Percentiles rank a stretch among this genome's conserved stretches.
These are phyloP conservation scores for Verticillium zaregamsianum DNA, from an alignment of 2,329 filamentous ascomycete genomes.

Conservation along the genomic window DNA sequence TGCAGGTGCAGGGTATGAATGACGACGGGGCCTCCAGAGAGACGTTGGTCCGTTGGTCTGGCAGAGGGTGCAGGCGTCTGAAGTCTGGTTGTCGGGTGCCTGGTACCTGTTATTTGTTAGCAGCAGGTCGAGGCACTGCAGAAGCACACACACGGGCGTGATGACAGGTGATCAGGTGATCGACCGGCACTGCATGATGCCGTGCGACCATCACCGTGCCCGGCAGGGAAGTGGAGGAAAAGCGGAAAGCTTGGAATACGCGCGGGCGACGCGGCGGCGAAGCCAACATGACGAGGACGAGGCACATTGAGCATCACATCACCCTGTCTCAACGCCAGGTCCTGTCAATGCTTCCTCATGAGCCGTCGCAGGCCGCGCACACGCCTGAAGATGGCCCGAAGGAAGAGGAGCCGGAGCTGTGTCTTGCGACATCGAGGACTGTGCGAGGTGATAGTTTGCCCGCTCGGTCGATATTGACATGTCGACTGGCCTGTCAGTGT, in stretches of 20 bases:
- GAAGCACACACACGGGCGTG: not conserved
- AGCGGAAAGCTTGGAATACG: not conserved
- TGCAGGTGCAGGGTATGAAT: conserved; percentile 6
- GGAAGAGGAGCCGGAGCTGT: not conserved
- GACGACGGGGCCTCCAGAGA: not conserved
- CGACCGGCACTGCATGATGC: not conserved
- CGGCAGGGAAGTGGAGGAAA: not conserved
- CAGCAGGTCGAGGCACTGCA: not conserved
- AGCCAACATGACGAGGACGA: not conserved
- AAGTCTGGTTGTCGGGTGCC: not conserved
- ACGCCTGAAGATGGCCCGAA: not conserved
- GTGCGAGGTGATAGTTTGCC: not conserved
- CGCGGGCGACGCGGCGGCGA: not conserved
- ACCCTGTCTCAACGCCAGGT: not conserved
- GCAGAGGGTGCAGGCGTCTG: not conserved
- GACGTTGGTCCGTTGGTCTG: not conserved
- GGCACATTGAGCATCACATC: not conserved
- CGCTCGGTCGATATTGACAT: not conserved
- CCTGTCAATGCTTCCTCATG: not conserved
- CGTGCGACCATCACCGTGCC: not conserved
- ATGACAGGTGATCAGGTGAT: not conserved
- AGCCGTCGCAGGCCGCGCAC: not conserved
- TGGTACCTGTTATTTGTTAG: not conserved
- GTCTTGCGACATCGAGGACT: not conserved
- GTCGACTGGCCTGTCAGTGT: not conserved